Percentiles rank a stretch among this genome's conserved stretches.
These are phyloP conservation scores for Aspergillus quadrilineatus DNA, from an alignment of 2,329 filamentous ascomycete genomes.

Conservation along the genomic window DNA sequence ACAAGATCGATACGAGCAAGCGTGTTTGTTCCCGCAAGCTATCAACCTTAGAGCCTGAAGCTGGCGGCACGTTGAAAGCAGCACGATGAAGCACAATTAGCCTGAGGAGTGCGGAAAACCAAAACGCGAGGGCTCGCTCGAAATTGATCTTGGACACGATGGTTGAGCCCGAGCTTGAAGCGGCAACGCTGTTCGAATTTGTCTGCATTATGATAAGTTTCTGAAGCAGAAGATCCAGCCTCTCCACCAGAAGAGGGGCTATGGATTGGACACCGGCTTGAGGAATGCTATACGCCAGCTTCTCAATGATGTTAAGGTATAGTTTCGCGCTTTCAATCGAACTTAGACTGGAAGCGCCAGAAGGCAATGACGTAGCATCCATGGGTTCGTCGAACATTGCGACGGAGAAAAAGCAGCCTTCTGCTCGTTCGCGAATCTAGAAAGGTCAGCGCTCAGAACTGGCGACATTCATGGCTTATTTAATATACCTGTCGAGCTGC, in stretches of 20 bases:
- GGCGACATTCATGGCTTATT: slow-evolving; percentile 9
- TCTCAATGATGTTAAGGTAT: slow-evolving; percentile 41
- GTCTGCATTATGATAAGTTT: slow-evolving; percentile 34
- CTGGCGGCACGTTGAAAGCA: slow-evolving; percentile 29
- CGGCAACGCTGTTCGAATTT: slow-evolving; percentile 20
- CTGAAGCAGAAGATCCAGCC: slow-evolving; percentile 41
- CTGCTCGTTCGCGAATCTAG: slow-evolving; percentile 42
- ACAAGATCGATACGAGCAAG: slow-evolving; percentile 41
- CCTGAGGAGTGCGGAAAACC: slow-evolving; percentile 43
- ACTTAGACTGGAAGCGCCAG: slow-evolving; percentile 13
- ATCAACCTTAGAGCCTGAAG: slow-evolving; percentile 25
- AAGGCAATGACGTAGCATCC: slow-evolving; percentile 8
- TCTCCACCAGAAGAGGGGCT: slow-evolving; percentile 39
- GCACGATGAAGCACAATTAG: slow-evolving; percentile 43
- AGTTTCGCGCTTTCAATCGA: slow-evolving; percentile 35
- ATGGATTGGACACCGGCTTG: slow-evolving; percentile 33
- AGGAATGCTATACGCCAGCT: slow-evolving; percentile 38
- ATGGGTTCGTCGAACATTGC: slow-evolving; percentile 29
- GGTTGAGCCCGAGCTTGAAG: slow-evolving; percentile 13
- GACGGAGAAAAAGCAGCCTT: slow-evolving; percentile 41
- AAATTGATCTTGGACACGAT: slow-evolving; percentile 24
- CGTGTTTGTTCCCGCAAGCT: slow-evolving; percentile 37
- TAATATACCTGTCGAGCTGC: slow-evolving; percentile 35
- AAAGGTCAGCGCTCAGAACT: slow-evolving; percentile 17
- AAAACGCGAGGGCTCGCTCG: slow-evolving; percentile 37